Evolutionary conservation across 352 stramenopile genomes (phyloP).

Genomic region (Phytopythium oedochilum): DNA sequence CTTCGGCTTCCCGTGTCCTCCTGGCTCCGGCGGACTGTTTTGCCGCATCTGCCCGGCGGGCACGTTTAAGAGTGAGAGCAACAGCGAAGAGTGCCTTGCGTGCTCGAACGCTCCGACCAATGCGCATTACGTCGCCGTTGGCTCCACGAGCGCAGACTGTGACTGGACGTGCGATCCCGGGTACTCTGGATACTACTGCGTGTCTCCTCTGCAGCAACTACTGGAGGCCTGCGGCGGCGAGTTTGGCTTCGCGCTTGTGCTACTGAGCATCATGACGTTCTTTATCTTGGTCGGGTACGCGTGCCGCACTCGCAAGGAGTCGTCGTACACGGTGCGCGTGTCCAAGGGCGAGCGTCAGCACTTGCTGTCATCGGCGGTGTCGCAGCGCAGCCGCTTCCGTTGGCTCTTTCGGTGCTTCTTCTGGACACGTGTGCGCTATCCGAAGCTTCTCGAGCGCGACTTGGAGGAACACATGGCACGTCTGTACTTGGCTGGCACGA

Average conservation of each 20-base stretch:
- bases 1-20: conserved; percentile 75
- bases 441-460: conserved; percentile 76
- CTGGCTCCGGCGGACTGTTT: conserved; percentile 68
- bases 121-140: conserved; percentile 53
- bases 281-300: conserved; percentile 73
- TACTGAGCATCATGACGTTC: conserved; percentile 61
- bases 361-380: conserved; percentile 53
- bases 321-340: conserved; percentile 40
- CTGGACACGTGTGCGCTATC: conserved; percentile 71
- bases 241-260: conserved; percentile 59
- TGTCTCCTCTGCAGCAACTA: conserved; percentile 73
- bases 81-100: conserved; percentile 62
- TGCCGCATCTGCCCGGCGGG: conserved; percentile 55
- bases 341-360: conserved; percentile 59
- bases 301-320: conserved; percentile 66
- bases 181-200: conserved; percentile 66
- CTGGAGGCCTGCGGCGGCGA: conserved; percentile 74
- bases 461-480: conserved; percentile 77
- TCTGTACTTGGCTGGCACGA: conserved; percentile 65
- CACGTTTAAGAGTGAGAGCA: conserved; percentile 74
- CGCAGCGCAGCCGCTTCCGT: conserved; percentile 48
- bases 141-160: conserved; percentile 42
- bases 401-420: conserved; percentile 61
- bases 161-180: conserved; percentile 74
- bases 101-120: conserved; percentile 66